phyloP scores from a whole-genome alignment of 441 rosid species.

The Capsella rubella region DNA sequence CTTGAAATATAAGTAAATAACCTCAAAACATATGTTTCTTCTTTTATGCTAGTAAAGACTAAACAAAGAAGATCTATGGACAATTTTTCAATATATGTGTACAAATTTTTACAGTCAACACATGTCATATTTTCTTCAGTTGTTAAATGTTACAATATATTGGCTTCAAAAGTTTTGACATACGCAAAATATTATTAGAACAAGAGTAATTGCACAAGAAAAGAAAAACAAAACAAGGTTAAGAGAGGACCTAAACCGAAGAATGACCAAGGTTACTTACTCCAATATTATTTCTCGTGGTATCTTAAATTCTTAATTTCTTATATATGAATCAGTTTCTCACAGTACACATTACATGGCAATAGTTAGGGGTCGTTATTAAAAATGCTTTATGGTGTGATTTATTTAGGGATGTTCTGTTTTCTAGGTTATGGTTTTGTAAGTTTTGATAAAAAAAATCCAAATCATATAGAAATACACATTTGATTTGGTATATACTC shows the following conservation, averaged over 20 bases:
- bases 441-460: neutral
- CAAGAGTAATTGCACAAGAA: neutral
- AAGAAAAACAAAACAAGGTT: neutral
- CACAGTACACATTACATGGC: neutral
- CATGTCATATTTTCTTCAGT: neutral
- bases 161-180: neutral
- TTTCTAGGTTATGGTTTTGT: neutral
- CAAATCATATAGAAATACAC: neutral
- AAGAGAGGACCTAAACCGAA: neutral
- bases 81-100: neutral
- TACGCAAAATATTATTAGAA: neutral
- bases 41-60: neutral
- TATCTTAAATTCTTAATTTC: neutral
- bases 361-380: neutral
- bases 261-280: neutral
- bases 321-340: neutral
- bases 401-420: neutral
- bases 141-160: neutral
- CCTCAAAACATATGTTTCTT: neutral
- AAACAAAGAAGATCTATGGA: neutral
- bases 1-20: neutral
- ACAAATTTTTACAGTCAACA: neutral
- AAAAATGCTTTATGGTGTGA: neutral
- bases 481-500: neutral
- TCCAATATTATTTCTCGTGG: neutral